A percentile compares a stretch with the other conserved stretches of the same genome.
Conservation (phyloP, 495 filamentous ascomycete genomes). For the Lasiosphaeria hispida region DNA sequence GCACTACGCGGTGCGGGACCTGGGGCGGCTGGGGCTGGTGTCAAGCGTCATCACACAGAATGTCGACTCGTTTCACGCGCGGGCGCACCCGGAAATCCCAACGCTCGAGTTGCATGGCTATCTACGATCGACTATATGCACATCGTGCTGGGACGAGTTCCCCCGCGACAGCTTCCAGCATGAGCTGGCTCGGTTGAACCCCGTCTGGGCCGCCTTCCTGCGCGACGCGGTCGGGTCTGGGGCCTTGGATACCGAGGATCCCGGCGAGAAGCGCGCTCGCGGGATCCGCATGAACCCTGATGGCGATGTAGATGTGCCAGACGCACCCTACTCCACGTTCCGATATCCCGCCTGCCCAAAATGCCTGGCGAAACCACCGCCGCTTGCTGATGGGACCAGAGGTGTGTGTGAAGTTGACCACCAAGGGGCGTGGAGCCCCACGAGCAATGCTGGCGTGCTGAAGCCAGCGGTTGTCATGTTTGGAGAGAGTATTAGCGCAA, state of each 20-base stretch:
- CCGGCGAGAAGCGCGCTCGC: constrained; percentile 60
- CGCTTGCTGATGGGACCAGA: constrained; percentile 52
- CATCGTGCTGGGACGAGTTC: constrained; percentile 68
- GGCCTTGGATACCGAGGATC: constrained; percentile 74
- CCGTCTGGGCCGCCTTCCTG: constrained; percentile 79
- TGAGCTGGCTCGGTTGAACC: constrained; percentile 75
- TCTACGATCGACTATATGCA: constrained; percentile 74
- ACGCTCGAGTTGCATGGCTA: constrained; percentile 91
- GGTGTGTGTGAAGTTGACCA: constrained; percentile 66
- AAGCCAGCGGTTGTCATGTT: constrained; percentile 96
- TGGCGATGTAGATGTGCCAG: constrained; percentile 89
- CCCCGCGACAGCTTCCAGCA: constrained; percentile 71
- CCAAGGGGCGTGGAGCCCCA: constrained; percentile 74
- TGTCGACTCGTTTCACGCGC: constrained; percentile 88
- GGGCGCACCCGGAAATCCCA: constrained; percentile 68
- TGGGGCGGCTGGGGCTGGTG: constrained; percentile 70
- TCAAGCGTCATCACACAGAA: constrained; percentile 88
- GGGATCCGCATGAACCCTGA: constrained; percentile 87
- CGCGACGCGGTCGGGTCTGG: constrained; percentile 65
- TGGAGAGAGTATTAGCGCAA: constrained; percentile 73
- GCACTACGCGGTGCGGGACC: constrained; percentile 69
- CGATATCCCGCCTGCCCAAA: constrained; percentile 85
- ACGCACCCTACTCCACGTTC: constrained; percentile 83
- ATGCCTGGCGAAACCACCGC: constrained; percentile 68
- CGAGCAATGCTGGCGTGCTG: constrained; percentile 73